Evolutionary conservation across 2,329 filamentous ascomycete species (phyloP).

Genomic region (Colletotrichum siamense): DNA sequence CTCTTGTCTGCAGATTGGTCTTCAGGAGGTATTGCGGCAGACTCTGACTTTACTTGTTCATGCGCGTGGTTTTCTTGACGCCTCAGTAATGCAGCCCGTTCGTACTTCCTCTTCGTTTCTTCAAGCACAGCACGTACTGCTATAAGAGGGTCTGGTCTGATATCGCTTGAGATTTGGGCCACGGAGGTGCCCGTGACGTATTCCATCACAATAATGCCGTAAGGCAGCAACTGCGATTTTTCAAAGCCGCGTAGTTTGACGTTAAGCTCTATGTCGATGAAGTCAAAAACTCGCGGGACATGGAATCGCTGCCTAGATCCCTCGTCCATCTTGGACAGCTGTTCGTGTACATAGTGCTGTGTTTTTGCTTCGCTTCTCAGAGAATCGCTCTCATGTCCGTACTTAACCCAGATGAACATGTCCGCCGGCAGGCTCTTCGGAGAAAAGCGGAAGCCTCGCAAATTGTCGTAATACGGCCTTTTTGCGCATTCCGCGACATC

Average conservation of each 20-base stretch:
- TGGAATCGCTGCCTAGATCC: background rate
- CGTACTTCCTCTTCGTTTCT: background rate
- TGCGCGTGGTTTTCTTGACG: accelerated
- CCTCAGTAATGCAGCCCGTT: background rate
- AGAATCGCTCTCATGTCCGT: background rate
- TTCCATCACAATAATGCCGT: background rate
- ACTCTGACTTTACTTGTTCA: background rate
- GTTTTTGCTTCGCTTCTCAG: background rate
- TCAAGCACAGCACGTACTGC: background rate
- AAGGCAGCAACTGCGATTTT: background rate
- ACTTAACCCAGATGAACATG: background rate
- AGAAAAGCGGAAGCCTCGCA: background rate
- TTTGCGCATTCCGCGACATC: background rate
- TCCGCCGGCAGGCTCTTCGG: background rate
- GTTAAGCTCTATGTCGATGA: background rate
- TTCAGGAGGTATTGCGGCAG: accelerated
- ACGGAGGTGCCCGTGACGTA: background rate
- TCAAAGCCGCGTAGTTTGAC: background rate
- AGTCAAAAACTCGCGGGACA: background rate
- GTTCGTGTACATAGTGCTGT: background rate
- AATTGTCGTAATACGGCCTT: background rate
- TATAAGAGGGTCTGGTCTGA: background rate
- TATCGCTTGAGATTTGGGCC: background rate
- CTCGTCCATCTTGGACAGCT: background rate
- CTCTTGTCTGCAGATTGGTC: background rate